phyloP scores from a whole-genome alignment of 768 basidiomycete genomes.

The Floccularia luteovirens region DNA sequence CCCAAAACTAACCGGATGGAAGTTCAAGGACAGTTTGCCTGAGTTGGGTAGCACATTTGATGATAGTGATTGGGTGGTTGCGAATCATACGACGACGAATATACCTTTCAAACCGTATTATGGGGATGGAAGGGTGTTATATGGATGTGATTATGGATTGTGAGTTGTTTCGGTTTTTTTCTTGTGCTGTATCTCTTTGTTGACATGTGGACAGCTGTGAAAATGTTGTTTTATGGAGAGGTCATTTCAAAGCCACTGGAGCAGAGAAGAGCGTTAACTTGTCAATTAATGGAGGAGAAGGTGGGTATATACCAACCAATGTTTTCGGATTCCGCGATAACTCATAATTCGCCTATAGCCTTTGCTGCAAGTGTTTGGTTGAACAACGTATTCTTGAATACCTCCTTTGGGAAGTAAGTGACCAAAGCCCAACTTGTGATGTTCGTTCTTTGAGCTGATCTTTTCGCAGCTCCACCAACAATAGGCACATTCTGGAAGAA shows the following conservation, averaged over 20 bases:
- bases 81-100: constrained; percentile 68
- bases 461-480: constrained; percentile 53
- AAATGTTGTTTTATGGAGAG: constrained; percentile 75
- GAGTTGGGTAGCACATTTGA: constrained; percentile 52
- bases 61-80: constrained; percentile 58
- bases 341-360: constrained; percentile 28
- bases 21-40: constrained; percentile 67
- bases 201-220: constrained; percentile 51
- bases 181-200: neutral
- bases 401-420: constrained; percentile 68
- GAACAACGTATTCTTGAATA: constrained; percentile 63
- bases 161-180: constrained; percentile 24
- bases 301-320: constrained; percentile 20
- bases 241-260: constrained; percentile 64
- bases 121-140: constrained; percentile 71
- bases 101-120: constrained; percentile 63
- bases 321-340: neutral
- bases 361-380: constrained; percentile 83
- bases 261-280: constrained; percentile 59
- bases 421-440: neutral
- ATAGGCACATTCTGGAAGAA: constrained; percentile 51
- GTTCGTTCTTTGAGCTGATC: neutral
- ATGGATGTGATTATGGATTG: constrained; percentile 87
- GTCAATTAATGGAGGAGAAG: constrained; percentile 77
- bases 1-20: constrained; percentile 62